These are phyloP conservation scores for Lentinula boryana DNA, from an alignment of 768 basidiomycete genomes.

Conservation along the genomic window DNA sequence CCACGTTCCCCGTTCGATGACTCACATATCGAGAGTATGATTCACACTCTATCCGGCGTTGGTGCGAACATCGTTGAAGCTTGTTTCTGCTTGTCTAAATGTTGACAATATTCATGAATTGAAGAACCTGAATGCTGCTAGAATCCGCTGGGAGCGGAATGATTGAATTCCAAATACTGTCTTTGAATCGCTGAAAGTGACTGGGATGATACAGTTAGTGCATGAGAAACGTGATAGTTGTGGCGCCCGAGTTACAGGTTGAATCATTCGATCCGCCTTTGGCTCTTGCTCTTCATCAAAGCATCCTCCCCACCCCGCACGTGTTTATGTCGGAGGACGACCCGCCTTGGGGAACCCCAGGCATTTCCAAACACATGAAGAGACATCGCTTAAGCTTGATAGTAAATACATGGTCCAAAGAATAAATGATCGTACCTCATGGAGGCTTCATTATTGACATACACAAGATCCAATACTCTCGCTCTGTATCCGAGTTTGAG, in stretches of 20 bases:
- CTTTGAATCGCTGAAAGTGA: background rate
- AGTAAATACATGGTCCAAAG: background rate
- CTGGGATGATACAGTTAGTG: background rate
- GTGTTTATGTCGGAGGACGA: conserved; percentile 58
- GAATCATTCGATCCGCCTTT: conserved; percentile 6
- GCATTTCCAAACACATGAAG: conserved; percentile 54
- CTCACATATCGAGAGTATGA: background rate
- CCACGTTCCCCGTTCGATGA: background rate
- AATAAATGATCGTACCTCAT: conserved; percentile 39
- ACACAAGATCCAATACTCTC: conserved; percentile 90
- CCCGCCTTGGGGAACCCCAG: conserved; percentile 79
- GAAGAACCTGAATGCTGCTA: background rate
- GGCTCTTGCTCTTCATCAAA: conserved; percentile 20
- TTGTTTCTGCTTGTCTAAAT: background rate
- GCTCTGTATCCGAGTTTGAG: conserved; percentile 72
- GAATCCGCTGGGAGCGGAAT: background rate
- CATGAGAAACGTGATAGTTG: background rate
- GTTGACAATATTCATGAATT: background rate
- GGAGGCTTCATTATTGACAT: conserved; percentile 76
- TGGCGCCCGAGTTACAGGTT: background rate
- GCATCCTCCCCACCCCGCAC: conserved; percentile 77
- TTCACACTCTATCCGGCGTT: background rate
- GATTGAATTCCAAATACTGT: background rate
- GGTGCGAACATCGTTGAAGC: background rate
- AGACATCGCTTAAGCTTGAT: background rate